Evolutionary conservation across 192 early-diverging fungal species (phyloP).

Genomic region (Mortierella alpina): DNA sequence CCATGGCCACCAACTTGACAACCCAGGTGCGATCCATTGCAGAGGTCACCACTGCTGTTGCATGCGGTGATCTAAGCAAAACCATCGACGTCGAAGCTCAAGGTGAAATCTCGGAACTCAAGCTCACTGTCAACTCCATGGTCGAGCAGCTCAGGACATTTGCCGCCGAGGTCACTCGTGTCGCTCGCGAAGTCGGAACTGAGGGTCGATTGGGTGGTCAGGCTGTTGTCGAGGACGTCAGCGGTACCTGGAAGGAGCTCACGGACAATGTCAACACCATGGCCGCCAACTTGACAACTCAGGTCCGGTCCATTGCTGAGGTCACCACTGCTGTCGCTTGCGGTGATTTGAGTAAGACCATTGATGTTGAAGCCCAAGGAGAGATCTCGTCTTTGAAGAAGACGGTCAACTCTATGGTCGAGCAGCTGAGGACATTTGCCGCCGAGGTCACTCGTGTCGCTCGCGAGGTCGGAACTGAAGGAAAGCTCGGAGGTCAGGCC

Average conservation of each 20-base stretch:
- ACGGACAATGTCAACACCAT: conserved; percentile 78
- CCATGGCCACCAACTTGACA: conserved; percentile 56
- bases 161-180: conserved; percentile 69
- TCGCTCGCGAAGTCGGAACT: conserved; percentile 72
- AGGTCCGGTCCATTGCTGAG: conserved; percentile 76
- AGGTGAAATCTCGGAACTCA: conserved; percentile 26
- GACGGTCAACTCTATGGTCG: conserved; percentile 72
- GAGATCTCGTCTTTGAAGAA: conserved; percentile 75
- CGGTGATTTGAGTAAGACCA: conserved; percentile 75
- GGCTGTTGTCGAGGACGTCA: conserved; percentile 62
- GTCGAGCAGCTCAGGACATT: conserved; percentile 65
- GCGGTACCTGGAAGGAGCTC: conserved; percentile 73
- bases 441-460: conserved; percentile 76
- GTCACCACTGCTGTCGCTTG: conserved; percentile 72
- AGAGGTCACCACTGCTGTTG: conserved; percentile 13
- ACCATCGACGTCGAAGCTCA: conserved; percentile 25
- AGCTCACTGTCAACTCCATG: conserved; percentile 49
- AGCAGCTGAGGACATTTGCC: conserved; percentile 67
- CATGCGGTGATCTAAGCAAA: conserved; percentile 18
- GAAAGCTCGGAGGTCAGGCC: conserved; percentile 73
- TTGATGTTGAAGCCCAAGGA: conserved; percentile 70
- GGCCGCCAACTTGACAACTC: conserved; percentile 72
- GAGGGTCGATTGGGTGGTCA: conserved; percentile 68
- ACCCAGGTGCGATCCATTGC: too few species aligned
- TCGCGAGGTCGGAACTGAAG: conserved; percentile 75